Conservation (phyloP, 2,329 filamentous ascomycete species). For the Tolypocladium inflatum region DNA sequence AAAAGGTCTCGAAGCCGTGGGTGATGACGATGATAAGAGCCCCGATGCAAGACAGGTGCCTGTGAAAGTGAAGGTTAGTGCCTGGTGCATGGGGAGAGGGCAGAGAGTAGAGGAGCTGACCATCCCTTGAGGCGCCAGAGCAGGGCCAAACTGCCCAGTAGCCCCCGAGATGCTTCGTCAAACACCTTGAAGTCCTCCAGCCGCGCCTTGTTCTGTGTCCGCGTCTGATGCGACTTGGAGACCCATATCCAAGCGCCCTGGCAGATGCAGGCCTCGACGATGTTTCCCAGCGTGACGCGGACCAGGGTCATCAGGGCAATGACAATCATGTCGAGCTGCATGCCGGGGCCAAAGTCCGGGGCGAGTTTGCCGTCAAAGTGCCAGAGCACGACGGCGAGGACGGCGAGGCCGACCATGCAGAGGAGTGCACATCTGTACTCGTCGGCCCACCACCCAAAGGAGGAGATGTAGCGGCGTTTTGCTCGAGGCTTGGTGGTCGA, state of each 20-base stretch:
- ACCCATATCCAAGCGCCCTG: constrained; percentile 32
- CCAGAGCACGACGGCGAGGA: constrained; percentile 18
- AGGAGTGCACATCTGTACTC: constrained; percentile 23
- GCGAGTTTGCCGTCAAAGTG: constrained; percentile 19
- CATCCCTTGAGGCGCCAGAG: constrained; percentile 24
- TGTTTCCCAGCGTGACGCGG: constrained; percentile 22
- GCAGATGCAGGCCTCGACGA: constrained; percentile 25
- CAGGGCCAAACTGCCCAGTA: constrained; percentile 23
- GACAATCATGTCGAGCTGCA: constrained; percentile 24
- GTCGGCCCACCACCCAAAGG: constrained; percentile 24
- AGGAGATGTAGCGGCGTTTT: constrained; percentile 9
- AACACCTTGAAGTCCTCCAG: constrained; percentile 29
- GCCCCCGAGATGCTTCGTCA: constrained; percentile 25
- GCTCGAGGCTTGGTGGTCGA: not conserved
- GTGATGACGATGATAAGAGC: constrained; percentile 24
- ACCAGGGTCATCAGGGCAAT: constrained; percentile 27
- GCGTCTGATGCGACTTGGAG: constrained; percentile 20
- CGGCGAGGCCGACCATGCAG: constrained; percentile 16
- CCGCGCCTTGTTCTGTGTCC: constrained; percentile 19
- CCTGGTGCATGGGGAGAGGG: not conserved
- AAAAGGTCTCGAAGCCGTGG: constrained; percentile 29
- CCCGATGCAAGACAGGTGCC: constrained; percentile 27
- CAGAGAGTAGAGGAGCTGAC: constrained; percentile 10
- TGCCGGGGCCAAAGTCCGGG: constrained; percentile 15
- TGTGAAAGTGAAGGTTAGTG: constrained; percentile 4